phyloP scores from a whole-genome alignment of 2,329 filamentous ascomycete species.

The Metarhizium robertsii region DNA sequence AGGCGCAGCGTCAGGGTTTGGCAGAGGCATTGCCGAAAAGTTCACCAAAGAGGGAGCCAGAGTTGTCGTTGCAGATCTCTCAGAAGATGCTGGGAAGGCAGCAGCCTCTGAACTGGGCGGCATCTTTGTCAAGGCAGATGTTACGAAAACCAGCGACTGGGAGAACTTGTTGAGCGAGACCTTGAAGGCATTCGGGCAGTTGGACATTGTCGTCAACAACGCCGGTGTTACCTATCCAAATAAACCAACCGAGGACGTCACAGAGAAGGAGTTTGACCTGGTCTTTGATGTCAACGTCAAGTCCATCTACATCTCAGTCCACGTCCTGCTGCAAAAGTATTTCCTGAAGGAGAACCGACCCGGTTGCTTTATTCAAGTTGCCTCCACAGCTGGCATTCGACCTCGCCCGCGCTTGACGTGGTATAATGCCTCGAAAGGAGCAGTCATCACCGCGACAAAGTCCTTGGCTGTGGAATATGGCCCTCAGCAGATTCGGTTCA shows the following conservation, averaged over 20 bases:
- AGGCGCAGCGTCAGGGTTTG: conserved; percentile 55
- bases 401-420: conserved; percentile 56
- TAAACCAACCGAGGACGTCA: conserved; percentile 54
- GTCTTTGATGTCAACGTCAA: conserved; percentile 63
- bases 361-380: conserved; percentile 56
- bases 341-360: conserved; percentile 47
- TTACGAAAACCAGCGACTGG: conserved; percentile 45
- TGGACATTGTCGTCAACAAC: conserved; percentile 54
- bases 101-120: conserved; percentile 36
- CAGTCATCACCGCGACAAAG: conserved; percentile 50
- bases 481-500: conserved; percentile 62
- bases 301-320: conserved; percentile 51
- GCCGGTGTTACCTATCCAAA: conserved; percentile 50
- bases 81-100: conserved; percentile 38
- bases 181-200: conserved; percentile 35
- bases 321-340: conserved; percentile 46
- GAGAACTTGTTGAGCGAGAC: conserved; percentile 34
- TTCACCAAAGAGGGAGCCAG: conserved; percentile 51
- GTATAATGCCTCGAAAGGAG: conserved; percentile 63
- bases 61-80: conserved; percentile 55
- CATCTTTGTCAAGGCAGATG: conserved; percentile 35
- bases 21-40: conserved; percentile 49
- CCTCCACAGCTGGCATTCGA: conserved; percentile 50
- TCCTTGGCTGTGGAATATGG: conserved; percentile 63
- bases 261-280: conserved; percentile 55